A percentile compares a stretch with the other conserved stretches of the same genome.
These are phyloP conservation scores for Chaetothyriales sp. DNA, from an alignment of 2,329 filamentous ascomycete genomes.

Conservation along the genomic window DNA sequence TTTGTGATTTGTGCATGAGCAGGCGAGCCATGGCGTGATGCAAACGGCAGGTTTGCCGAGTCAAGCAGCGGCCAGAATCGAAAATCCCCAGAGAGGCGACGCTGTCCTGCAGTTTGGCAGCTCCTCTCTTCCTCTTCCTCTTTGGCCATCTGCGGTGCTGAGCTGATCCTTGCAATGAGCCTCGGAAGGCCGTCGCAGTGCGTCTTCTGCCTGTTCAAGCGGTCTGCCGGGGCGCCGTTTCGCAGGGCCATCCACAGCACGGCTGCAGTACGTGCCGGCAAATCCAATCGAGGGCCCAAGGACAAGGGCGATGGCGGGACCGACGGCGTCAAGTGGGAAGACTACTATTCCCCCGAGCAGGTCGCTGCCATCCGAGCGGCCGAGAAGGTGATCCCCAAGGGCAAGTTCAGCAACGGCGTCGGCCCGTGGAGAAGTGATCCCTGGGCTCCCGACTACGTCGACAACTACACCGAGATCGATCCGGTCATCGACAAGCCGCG, in stretches of 20 bases:
- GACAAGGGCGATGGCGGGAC: conserved; percentile 40
- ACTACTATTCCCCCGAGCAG: conserved; percentile 66
- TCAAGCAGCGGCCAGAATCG: background rate
- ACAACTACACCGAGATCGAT: conserved; percentile 66
- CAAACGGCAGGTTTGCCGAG: background rate
- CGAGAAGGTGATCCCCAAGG: conserved; percentile 59
- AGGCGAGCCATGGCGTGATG: too few relatives aligned
- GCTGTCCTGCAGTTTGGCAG: background rate
- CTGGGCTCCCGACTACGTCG: conserved; percentile 63
- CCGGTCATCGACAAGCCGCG: conserved; percentile 63
- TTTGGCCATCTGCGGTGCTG: conserved; percentile 4
- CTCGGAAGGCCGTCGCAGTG: conserved; percentile 36
- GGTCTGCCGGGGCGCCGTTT: conserved; percentile 14
- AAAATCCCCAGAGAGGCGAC: background rate
- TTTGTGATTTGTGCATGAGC: too few relatives aligned
- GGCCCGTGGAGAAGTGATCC: conserved; percentile 57
- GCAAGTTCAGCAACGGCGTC: conserved; percentile 52
- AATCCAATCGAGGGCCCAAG: conserved; percentile 17
- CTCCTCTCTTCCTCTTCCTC: background rate
- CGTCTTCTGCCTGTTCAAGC: conserved; percentile 37
- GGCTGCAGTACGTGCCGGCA: conserved; percentile 9
- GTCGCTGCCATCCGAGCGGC: conserved; percentile 68
- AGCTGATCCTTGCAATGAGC: conserved; percentile 30
- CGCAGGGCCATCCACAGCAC: background rate
- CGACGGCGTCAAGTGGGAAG: conserved; percentile 20